Base-by-base conservation (phyloP, 306 rosid genomes). In the Medicago lupulina region DNA sequence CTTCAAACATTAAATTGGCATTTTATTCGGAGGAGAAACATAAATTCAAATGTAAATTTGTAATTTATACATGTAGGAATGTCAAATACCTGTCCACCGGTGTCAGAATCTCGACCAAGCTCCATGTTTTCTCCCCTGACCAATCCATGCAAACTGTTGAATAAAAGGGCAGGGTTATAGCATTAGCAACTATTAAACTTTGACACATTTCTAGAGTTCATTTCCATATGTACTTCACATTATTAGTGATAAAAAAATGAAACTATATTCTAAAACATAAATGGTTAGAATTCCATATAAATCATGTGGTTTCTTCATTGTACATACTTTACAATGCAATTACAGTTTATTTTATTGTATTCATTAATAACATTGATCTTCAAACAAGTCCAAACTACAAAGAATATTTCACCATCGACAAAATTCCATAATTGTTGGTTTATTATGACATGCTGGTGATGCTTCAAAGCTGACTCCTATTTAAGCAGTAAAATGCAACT, bases 81-180 rank as follows among this genome's bases (percentile, higher is more conserved):
- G 58, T 23, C 19, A 68, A 23, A 28, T 83, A 92, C 98, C 98
- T 93, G 97, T 72, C 98, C 98, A 47, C 98, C 98, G 1, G 97
- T 93, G 71, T 93, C 98, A n/a, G 97, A 93, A 86, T 93, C 98
- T 41, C 96, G 89, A 43, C 98, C 98, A 49, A 93, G 98, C 83
- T 93, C 98, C 97, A 90, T 93, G 80, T 93, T 93, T 81, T 93
- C 96, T 69, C 96, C 98, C 18, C 98, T 86, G 65, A 90, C 93
- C 84, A 80, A 40, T 38, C 84, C 84, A 60, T 81, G 77, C 84
- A 93, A 84, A 82, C 97, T 93, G 86, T 17, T 31, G 38, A 81
- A 75, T 69, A 78, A 74, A 63, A 79, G 41, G 11, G 38, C 25
- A 72, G 17, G 46, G 17, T 50, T 70, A 34, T 31, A 61, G 13